phyloP scores from a whole-genome alignment of 306 rosid species.

The Casuarina equisetifolia region DNA sequence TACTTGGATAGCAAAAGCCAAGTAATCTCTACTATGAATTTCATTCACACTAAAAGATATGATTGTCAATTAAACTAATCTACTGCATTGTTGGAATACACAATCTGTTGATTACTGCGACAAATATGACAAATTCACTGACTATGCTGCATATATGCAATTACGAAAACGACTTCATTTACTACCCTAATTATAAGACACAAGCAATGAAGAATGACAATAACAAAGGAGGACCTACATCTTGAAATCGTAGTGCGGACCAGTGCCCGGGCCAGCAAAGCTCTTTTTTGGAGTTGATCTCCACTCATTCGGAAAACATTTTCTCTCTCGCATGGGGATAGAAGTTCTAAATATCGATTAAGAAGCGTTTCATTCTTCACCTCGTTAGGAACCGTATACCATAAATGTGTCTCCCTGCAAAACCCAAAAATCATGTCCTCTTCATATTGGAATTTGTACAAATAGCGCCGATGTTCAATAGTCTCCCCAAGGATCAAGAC shows the following conservation, averaged over 20 bases:
- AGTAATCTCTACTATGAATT: not conserved
- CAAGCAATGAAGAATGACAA: conserved; percentile 5
- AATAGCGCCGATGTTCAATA: not conserved
- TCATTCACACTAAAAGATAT: not conserved
- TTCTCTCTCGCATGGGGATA: conserved; percentile 72
- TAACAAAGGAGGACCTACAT: conserved; percentile 50
- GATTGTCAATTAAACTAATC: not conserved
- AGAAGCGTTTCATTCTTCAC: conserved; percentile 51
- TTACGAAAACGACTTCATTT: not conserved
- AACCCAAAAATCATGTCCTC: conserved; percentile 10
- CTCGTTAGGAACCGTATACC: conserved; percentile 78
- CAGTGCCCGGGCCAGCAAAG: conserved; percentile 71
- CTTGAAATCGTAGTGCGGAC: conserved; percentile 89
- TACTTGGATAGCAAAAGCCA: not conserved
- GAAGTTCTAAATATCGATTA: conserved; percentile 58
- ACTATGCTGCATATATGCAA: not conserved
- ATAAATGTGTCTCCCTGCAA: conserved; percentile 78
- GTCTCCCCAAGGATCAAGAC: not conserved
- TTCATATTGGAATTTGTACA: not conserved
- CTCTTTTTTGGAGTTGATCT: conserved; percentile 59
- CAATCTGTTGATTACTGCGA: not conserved
- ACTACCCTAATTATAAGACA: not conserved
- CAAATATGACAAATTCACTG: not conserved
- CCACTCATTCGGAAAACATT: conserved; percentile 52
- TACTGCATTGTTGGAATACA: not conserved